Evolutionary conservation across 306 rosid genomes (phyloP).

Genomic region (Quercus parvula): DNA sequence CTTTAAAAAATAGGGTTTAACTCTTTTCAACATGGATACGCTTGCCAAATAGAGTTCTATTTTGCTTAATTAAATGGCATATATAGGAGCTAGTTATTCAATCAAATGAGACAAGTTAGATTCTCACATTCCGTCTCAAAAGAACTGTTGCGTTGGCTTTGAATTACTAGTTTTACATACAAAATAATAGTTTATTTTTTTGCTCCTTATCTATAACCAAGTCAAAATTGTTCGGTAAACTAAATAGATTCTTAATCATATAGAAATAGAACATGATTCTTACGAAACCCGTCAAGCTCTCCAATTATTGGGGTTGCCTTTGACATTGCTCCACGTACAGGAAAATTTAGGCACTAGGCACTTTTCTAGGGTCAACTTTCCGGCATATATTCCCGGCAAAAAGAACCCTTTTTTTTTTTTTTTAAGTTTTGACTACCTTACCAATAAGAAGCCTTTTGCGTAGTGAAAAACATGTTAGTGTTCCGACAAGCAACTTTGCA

Average conservation of each 20-base stretch:
- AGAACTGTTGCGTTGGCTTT: background rate
- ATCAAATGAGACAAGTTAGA: background rate
- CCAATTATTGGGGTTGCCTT: constrained; percentile 16
- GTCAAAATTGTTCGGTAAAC: constrained; percentile 14
- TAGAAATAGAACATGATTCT: background rate
- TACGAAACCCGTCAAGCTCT: constrained; percentile 20
- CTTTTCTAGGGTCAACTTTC: constrained; percentile 16
- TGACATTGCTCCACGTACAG: background rate
- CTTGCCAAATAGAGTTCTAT: background rate
- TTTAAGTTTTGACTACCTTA: background rate
- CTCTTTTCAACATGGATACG: background rate
- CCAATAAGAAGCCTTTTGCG: constrained; percentile 24
- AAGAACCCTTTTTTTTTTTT: background rate
- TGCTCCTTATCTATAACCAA: constrained; percentile 5
- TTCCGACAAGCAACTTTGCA: constrained; percentile 4
- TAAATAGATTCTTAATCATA: background rate
- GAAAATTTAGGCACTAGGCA: constrained; percentile 1
- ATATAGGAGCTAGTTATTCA: background rate
- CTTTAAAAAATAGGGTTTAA: background rate
- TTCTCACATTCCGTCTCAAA: background rate
- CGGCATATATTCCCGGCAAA: background rate
- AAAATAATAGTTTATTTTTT: background rate
- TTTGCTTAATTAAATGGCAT: background rate
- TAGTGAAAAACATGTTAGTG: constrained; percentile 10
- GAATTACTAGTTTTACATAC: background rate